These are phyloP conservation scores for Lunularia cruciata DNA, from an alignment of 225 moss, liverwort and hornwort genomes.

Conservation along the genomic window DNA sequence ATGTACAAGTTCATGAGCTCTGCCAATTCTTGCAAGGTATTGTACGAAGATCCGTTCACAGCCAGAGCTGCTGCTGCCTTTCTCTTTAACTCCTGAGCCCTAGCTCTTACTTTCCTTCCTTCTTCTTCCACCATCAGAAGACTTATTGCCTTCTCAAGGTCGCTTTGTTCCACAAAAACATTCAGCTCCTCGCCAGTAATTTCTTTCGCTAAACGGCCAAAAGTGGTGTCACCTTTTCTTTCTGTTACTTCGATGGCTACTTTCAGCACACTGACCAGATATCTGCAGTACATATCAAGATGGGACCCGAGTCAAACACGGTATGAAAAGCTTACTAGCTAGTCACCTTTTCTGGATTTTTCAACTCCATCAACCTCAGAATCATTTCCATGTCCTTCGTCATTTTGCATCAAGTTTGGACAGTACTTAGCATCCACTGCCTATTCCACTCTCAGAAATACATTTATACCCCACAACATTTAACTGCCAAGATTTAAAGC, in stretches of 20 bases:
- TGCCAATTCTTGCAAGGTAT: slow-evolving; percentile 15
- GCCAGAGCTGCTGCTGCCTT: slow-evolving; percentile 21
- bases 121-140: slow-evolving; percentile 27
- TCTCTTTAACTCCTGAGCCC: slow-evolving; percentile 10
- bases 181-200: slow-evolving; percentile 1
- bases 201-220: not conserved
- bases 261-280: slow-evolving; percentile 11
- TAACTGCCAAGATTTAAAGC: too few relatives aligned
- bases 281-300: slow-evolving; percentile 4
- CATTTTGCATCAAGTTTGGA: too few relatives aligned
- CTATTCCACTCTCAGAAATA: too few relatives aligned
- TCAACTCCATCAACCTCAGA: too few relatives aligned
- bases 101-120: slow-evolving; percentile 13
- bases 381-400: too few relatives aligned
- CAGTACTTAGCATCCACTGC: too few relatives aligned
- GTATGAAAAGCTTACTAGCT: too few relatives aligned
- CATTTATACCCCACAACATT: too few relatives aligned
- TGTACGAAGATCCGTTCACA: slow-evolving; percentile 3
- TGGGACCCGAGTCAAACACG: not conserved
- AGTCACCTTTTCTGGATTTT: too few relatives aligned
- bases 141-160: slow-evolving; percentile 30
- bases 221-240: not conserved
- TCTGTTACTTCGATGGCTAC: not conserved
- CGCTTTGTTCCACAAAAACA: slow-evolving; percentile 6
- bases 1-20: slow-evolving; percentile 16